Percentiles rank a stretch among this genome's conserved stretches.
These are phyloP conservation scores for Herpotrichia juniperi DNA, from an alignment of 2,329 filamentous ascomycete species.

Conservation along the genomic window DNA sequence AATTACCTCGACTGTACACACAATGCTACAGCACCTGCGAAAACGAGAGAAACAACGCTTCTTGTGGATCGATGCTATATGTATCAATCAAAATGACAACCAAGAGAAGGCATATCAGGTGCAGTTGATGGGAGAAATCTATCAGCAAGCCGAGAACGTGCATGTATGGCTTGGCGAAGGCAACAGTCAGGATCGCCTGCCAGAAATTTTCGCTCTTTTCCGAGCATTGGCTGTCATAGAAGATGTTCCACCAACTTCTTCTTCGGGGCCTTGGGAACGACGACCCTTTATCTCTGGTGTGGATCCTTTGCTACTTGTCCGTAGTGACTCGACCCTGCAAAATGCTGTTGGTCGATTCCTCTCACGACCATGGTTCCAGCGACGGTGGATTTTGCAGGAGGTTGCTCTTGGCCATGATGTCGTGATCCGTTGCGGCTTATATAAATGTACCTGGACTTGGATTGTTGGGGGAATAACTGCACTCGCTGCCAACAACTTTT, in stretches of 20 bases:
- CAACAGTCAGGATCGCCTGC: not conserved
- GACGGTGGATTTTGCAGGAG: not conserved
- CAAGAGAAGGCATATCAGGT: conserved; percentile 1
- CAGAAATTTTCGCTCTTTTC: not conserved
- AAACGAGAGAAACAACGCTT: not conserved
- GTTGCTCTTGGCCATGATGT: not conserved
- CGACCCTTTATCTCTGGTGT: too few relatives aligned
- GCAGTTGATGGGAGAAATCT: not conserved
- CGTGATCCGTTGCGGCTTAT: not conserved
- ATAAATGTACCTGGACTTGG: not conserved
- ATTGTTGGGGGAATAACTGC: not conserved
- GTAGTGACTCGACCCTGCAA: not conserved
- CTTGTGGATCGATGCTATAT: conserved; percentile 1
- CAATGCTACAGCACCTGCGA: not conserved
- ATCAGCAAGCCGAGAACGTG: not conserved
- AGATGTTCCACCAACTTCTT: not conserved
- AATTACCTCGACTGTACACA: not conserved
- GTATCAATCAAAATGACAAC: conserved; percentile 3
- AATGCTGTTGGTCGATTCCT: not conserved
- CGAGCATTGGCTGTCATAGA: not conserved
- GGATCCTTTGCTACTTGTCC: not conserved
- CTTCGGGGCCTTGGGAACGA: not conserved
- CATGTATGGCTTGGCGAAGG: not conserved
- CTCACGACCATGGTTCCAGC: not conserved
- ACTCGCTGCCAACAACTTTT: too few relatives aligned